Base-by-base conservation (phyloP, 2,329 filamentous ascomycete genomes). In the Pseudopyricularia javanii region DNA sequence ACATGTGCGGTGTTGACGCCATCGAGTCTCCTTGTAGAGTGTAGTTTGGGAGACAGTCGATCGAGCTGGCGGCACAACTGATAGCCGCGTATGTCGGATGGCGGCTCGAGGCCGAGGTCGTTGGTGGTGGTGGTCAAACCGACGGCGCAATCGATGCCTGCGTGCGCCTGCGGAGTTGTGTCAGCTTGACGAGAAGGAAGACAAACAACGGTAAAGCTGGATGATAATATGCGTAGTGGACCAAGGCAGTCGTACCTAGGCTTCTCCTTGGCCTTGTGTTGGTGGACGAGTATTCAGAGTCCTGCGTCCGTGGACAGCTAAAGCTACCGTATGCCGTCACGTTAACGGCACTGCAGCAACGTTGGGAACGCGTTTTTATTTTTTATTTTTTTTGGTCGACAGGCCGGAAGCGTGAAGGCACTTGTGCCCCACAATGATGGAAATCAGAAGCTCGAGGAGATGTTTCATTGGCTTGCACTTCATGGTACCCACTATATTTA, bases 1-100 rank as follows among this genome's bases (percentile, higher is more conserved):
- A 56, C 55, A 59, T 54, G 52, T 57, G 54, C 22, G 60, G 60
- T 49, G 60, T 61, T 33, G 52, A 56, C 56, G 53, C 59, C 60
- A 62, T 62, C 56, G 59, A 59, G 60, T 61, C 51, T 20, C 40
- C 40, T 45, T 45, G 22, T 45, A 20, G 4, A 12, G 20, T 22
- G 40, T 24, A 14, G 11, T 26, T 26, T 4, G 8, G 40, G 24
- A 22, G 40, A 24, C 24, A 5, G 17, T 14, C 40, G 20, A 22
- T 11, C 2, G 40, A 14, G 17, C 7, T 26, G 22, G 11, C 40
- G 24, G 40, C 40, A 30, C 28, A 30, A 30, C 5, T 30, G 22
- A 11, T 45, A 20, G 20, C 17, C 40, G 24, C 17, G 24, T 14
- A 3, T 45, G 7, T 45, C 3, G 20, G 24, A 20, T 45, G 22